Evolutionary conservation across 192 early-diverging fungal genomes (phyloP), one percentile per base, ranked within the genome.

Genomic region (Spinellus fusiger): DNA sequence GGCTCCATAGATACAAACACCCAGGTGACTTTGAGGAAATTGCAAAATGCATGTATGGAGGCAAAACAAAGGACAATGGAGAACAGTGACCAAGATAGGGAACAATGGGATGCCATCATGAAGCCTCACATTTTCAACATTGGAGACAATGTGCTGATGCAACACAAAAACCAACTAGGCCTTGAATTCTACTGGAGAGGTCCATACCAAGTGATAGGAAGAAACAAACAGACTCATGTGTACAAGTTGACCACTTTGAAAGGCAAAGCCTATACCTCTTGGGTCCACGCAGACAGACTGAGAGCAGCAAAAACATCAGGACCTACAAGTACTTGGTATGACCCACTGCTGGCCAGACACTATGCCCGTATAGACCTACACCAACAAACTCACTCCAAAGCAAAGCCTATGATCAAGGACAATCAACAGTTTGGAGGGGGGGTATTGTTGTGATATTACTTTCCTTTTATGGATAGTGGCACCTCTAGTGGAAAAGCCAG

Each of bases 231-330:
- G 6, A 35, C 3, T 4, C 20, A 54, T 47, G 22, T 15, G 5
- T 63, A 63, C 22, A 22, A 55, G 28, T 5, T 63, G 0, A 15
- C 44, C 12, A 34, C 51, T 22, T 27, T 63, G 20, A 16, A 48
- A 16, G 61, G 61, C 6, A 44, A 55, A 34, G 9, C 28, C 1
- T 54, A 54, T 20, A 20, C 8, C 10, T 53, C 61, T 10, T 62
- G 61, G 61, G 61, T 54, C 4, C 61, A 53, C 28, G 27, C 38
- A 3, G 61, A 62, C n/a, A n/a, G n/a, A n/a, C n/a, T n/a, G n/a
- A n/a, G n/a, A n/a, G n/a, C n/a, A n/a, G n/a, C n/a, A n/a, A n/a
- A n/a, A n/a, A n/a, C n/a, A n/a, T n/a, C n/a, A n/a, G n/a, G n/a
- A n/a, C n/a, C n/a, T n/a, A n/a, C n/a, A n/a, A n/a, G n/a, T n/a